Evolutionary conservation across 441 rosid genomes (phyloP), one percentile per base, ranked within the genome.

Genomic region (Erodium chrysanthum): DNA sequence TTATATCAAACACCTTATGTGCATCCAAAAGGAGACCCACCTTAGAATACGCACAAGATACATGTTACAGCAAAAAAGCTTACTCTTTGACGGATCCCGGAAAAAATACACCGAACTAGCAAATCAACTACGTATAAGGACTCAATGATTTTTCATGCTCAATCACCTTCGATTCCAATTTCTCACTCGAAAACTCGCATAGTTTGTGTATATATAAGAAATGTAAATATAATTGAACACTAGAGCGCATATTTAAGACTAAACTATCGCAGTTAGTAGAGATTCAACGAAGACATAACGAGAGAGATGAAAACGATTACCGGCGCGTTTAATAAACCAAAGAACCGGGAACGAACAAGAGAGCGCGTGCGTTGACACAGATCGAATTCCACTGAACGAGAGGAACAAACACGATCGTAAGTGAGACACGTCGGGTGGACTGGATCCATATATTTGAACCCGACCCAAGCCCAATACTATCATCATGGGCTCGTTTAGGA

Each of bases 1-100:
- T 90, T 75, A 71, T 69, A 79, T 87, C 91, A 27, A 90, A 90
- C 83, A 90, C 77, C 79, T 83, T 83, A 20, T 85, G 86, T 20
- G 91, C 94, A 46, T 88, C 98, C 11, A 1, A 76, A 6, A 87
- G 71, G 4, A 77, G 67, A 7, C 90, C 92, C 6, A 75, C 82
- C 73, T 87, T 88, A 68, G 90, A 85, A 27, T 88, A 90, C 85
- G 86, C 18, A 59, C 84, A 88, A 42, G 63, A 90, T 74, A 17
- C 96, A 88, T 71, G 92, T 90, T 74, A 89, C 96, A 9, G 85
- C 94, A 62, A 85, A 90, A 17, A 48, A n/a, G 1, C 56, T n/a
- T 9, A n/a, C 20, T 48, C 18, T n/a, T 48, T n/a, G 5, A 15
- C 56, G 12, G 56, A 48, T 15, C 12, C 4, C 20, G 15, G 20